A percentile compares a stretch with the other conserved stretches of the same genome.
Conservation (phyloP, 495 filamentous ascomycete species). For the Penicillium atrosanguineum region DNA sequence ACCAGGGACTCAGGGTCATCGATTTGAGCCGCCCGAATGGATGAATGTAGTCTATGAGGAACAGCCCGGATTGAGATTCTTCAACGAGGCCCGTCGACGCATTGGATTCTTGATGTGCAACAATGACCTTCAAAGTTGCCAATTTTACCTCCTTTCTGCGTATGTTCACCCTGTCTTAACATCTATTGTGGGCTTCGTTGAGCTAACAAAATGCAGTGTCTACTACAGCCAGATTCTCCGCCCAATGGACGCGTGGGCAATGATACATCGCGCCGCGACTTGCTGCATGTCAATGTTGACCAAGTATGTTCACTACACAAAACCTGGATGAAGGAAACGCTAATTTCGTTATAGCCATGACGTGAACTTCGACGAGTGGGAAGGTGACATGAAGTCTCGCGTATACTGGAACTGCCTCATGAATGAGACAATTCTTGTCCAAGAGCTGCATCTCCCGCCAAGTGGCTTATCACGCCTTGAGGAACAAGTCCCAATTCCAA, state of each 20-base stretch:
- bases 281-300: conserved; percentile 47
- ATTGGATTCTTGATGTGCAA: conserved; percentile 49
- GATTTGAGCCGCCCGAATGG: conserved; percentile 46
- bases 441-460: conserved; percentile 47
- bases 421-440: conserved; percentile 49
- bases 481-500: conserved; percentile 46
- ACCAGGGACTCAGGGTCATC: conserved; percentile 31
- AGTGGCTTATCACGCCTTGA: conserved; percentile 45
- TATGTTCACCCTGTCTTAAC: conserved; percentile 7
- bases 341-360: conserved; percentile 28
- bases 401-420: conserved; percentile 51
- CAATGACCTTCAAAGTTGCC: conserved; percentile 47
- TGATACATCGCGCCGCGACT: conserved; percentile 48
- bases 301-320: conserved; percentile 33
- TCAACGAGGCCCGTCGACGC: conserved; percentile 46
- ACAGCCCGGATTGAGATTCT: conserved; percentile 42
- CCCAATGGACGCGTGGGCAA: conserved; percentile 47
- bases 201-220: conserved; percentile 18
- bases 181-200: background rate
- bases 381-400: conserved; percentile 50
- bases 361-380: conserved; percentile 47
- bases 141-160: conserved; percentile 48
- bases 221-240: conserved; percentile 47
- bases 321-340: background rate
- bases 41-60: conserved; percentile 43